Evolutionary conservation across 257 asterid species (phyloP).

Genomic region (Solanum etuberosum): DNA sequence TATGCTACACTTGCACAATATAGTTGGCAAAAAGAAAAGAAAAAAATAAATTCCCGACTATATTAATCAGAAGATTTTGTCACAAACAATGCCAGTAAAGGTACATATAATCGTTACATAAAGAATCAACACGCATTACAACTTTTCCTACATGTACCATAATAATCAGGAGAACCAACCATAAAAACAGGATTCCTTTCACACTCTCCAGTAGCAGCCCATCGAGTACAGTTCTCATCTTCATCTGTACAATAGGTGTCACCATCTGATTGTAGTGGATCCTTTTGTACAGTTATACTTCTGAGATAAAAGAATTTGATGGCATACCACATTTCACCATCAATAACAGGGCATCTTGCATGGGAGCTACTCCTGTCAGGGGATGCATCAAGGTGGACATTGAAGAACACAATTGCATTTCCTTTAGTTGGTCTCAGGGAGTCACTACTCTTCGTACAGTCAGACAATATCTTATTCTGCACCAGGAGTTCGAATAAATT

Average conservation of each 20-base stretch:
- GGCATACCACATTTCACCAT: conserved; percentile 70
- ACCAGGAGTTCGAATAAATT: conserved; percentile 3
- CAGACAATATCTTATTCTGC: conserved; percentile 47
- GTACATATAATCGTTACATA: not conserved
- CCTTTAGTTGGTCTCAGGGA: conserved; percentile 46
- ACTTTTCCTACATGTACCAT: conserved; percentile 88
- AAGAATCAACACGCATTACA: conserved; percentile 50
- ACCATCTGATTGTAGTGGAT: conserved; percentile 5
- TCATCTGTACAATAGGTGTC: conserved; percentile 56
- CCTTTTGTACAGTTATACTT: conserved; percentile 4
- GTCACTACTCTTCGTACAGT: conserved; percentile 32
- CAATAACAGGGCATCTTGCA: conserved; percentile 54
- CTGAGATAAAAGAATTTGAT: conserved; percentile 42
- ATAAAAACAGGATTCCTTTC: conserved; percentile 60
- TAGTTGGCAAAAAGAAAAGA: not conserved
- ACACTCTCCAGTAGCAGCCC: conserved; percentile 94
- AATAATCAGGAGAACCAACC: conserved; percentile 82
- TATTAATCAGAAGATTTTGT: not conserved
- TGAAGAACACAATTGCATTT: conserved; percentile 67
- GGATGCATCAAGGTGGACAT: conserved; percentile 52
- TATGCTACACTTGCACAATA: not conserved
- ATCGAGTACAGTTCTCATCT: conserved; percentile 61
- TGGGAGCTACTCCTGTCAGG: conserved; percentile 54
- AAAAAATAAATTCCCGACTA: not conserved
- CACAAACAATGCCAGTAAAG: not conserved